Evolutionary conservation across 2,329 filamentous ascomycete species (phyloP).

Genomic region (Trichoderma lentiforme): DNA sequence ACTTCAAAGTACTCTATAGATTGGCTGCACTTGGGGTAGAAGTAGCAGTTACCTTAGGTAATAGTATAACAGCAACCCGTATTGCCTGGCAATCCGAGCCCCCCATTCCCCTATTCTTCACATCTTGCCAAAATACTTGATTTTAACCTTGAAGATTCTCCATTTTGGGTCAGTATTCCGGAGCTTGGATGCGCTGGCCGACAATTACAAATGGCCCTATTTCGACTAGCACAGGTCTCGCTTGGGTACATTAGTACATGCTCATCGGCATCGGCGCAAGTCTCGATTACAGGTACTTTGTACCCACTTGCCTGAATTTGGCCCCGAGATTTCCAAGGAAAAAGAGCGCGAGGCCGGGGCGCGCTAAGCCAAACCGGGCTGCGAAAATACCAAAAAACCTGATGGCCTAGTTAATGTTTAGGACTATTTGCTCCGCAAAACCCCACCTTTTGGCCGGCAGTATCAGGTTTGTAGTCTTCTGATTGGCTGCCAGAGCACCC

Average conservation of each 20-base stretch:
- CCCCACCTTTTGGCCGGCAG: neutral
- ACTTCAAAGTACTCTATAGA: neutral
- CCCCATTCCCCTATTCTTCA: neutral
- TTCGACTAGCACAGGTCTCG: no score
- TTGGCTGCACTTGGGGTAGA: no score
- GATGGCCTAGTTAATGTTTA: neutral
- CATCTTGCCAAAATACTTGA: no score
- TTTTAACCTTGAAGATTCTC: neutral
- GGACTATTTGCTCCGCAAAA: conserved; percentile 3
- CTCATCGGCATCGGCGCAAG: no score
- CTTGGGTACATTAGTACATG: no score
- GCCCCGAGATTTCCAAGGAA: neutral
- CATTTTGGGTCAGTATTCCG: neutral
- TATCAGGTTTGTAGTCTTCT: neutral
- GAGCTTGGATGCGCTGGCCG: neutral
- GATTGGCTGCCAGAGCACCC: neutral
- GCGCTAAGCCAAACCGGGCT: neutral
- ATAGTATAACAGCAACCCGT: neutral
- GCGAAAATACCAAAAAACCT: neutral
- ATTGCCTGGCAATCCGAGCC: neutral
- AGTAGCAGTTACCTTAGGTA: no score
- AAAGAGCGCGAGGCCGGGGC: neutral
- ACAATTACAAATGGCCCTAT: neutral
- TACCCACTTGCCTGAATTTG: neutral
- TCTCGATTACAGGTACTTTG: neutral